Evolutionary conservation across 2,329 filamentous ascomycete genomes (phyloP).

Genomic region (Metarhizium humberi): DNA sequence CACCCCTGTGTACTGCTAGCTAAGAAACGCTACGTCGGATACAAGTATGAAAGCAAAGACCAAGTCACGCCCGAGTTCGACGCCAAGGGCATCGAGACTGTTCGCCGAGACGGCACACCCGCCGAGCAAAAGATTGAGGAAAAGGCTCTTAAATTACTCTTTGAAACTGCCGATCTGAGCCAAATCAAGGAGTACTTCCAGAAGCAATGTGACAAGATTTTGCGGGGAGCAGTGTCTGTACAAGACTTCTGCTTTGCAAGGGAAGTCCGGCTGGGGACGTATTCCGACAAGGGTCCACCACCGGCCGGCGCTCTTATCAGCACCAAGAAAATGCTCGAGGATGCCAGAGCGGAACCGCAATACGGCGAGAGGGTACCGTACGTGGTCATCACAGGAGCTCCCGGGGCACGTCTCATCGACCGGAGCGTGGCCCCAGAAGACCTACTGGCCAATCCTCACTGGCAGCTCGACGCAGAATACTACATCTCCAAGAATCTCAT

Average conservation of each 20-base stretch:
- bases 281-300: conserved; percentile 64
- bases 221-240: conserved; percentile 77
- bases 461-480: conserved; percentile 85
- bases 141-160: conserved; percentile 78
- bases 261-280: conserved; percentile 84
- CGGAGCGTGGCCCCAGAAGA: conserved; percentile 84
- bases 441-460: conserved; percentile 65
- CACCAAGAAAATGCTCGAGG: conserved; percentile 74
- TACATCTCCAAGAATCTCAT: conserved; percentile 96
- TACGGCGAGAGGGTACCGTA: conserved; percentile 94
- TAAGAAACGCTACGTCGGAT: conserved; percentile 97
- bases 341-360: conserved; percentile 80
- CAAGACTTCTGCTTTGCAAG: conserved; percentile 95
- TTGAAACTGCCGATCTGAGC: conserved; percentile 81
- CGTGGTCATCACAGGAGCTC: conserved; percentile 81
- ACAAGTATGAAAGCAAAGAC: conserved; percentile 77
- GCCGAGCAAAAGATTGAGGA: conserved; percentile 97
- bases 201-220: conserved; percentile 81
- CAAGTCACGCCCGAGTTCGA: conserved; percentile 84
- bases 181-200: conserved; percentile 88
- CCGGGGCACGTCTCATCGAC: conserved; percentile 76
- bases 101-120: conserved; percentile 86
- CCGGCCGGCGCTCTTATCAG: conserved; percentile 87
- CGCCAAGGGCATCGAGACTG: conserved; percentile 96
- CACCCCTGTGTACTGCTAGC: conserved; percentile 88